Evolutionary conservation across 148 eudicot genomes (phyloP), one percentile per base, ranked within the genome.

Genomic region (Rhododendron griersonianum): DNA sequence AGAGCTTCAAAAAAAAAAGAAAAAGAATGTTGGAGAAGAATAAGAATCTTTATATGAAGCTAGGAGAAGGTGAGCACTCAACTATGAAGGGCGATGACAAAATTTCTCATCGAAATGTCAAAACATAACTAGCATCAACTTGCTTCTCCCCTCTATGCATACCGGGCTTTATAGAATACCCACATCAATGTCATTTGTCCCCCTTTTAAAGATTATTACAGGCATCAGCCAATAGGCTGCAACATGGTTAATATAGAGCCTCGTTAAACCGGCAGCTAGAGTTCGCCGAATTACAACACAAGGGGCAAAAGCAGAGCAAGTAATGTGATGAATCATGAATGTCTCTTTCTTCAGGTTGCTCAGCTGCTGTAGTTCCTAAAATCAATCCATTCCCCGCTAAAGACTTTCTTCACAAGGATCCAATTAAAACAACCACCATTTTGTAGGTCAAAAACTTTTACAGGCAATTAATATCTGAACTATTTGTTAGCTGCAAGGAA

Each of bases 1-100:
- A 96, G 92, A 90, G 91, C 99, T 96, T 84, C 47, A 18, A 59
- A 55, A 47, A 9, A 9, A 13, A 3, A 71, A 87, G 0, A 75
- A 37, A 67, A 73, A 78, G 25, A 67, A 81, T 45, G 37, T 33
- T 69, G 51, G 79, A 19, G 41, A 25, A 25, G 37, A 28, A 69
- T 73, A 25, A 3, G 37, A 28, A 28, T 59, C 57, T 28, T 35
- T 50, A 53, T 18, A 53, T 21, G 78, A 73, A 86, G 59, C 25
- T 76, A 48, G 86, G 7, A 45, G 44, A 16, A 39, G 19, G 2
- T 11, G 25, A 48, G 53, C 47, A 13, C 35, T 30, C 45, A 81
- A 86, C 2, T 48, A 28, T 33, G 50, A 86, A 65, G 44, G 28
- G 69, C 16, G 13, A 63, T 14, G 48, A 45, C 50, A 45, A 30